phyloP scores from a whole-genome alignment of 306 rosid species.

The Urtica urens region DNA sequence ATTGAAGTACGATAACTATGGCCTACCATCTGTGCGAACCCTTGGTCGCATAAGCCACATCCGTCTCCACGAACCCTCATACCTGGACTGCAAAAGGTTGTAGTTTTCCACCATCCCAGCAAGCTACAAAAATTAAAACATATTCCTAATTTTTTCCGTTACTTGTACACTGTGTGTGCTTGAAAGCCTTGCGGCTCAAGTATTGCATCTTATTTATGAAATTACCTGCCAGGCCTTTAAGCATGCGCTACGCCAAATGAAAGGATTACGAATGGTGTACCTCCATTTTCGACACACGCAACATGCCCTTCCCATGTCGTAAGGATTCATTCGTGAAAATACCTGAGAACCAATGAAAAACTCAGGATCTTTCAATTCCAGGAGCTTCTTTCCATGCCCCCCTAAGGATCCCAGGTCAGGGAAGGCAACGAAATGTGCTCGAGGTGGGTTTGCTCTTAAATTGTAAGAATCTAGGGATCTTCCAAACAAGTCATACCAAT shows the following conservation, averaged over 20 bases:
- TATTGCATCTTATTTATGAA: too few species aligned
- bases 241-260: constrained; percentile 86
- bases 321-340: constrained; percentile 71
- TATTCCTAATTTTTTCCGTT: too few species aligned
- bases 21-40: constrained; percentile 80
- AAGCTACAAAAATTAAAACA: constrained; percentile 54
- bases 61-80: constrained; percentile 79
- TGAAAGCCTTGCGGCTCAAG: too few species aligned
- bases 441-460: too few species aligned
- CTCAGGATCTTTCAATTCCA: neutral
- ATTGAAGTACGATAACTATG: neutral
- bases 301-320: constrained; percentile 73
- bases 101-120: constrained; percentile 68
- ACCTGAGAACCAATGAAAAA: constrained; percentile 30
- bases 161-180: too few species aligned
- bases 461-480: too few species aligned
- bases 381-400: neutral
- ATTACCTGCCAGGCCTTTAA: constrained; percentile 98
- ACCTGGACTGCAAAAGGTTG: constrained; percentile 61
- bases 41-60: constrained; percentile 94
- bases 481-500: too few species aligned
- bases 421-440: too few species aligned
- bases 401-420: too few species aligned
- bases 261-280: constrained; percentile 83
- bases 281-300: constrained; percentile 96